A percentile compares a stretch with the other conserved stretches of the same genome.
These are phyloP conservation scores for Penicillium nucicola DNA, from an alignment of 495 filamentous ascomycete genomes.

Conservation along the genomic window DNA sequence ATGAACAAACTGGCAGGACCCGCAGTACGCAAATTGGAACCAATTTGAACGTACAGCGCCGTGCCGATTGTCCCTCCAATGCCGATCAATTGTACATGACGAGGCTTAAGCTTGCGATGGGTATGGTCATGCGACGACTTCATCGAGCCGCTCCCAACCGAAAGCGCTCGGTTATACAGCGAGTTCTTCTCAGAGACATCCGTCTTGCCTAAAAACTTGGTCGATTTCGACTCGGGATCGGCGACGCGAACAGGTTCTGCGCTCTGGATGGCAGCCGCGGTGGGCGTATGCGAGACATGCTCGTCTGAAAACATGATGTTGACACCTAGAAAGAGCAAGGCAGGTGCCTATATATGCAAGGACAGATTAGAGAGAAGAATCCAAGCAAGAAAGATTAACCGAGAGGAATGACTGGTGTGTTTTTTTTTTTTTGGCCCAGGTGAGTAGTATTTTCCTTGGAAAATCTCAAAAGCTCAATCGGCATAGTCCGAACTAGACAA, in stretches of 20 bases:
- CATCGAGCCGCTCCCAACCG: constrained; percentile 25
- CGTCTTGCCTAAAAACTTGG: constrained; percentile 8
- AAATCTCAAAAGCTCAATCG: not conserved
- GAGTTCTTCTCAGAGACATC: constrained; percentile 18
- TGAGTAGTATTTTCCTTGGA: not conserved
- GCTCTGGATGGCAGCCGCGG: constrained; percentile 12
- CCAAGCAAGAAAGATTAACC: not conserved
- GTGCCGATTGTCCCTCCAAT: constrained; percentile 81
- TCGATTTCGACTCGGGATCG: constrained; percentile 10
- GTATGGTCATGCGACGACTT: constrained; percentile 42
- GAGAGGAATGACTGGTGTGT: not conserved
- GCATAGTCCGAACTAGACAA: not conserved
- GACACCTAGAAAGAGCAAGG: not conserved
- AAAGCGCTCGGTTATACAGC: constrained; percentile 16
- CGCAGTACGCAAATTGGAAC: constrained; percentile 61
- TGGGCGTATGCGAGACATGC: constrained; percentile 9
- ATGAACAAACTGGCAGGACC: constrained; percentile 75
- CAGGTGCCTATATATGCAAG: not conserved
- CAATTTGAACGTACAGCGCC: constrained; percentile 75
- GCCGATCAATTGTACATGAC: constrained; percentile 72
- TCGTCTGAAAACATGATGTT: constrained; percentile 10
- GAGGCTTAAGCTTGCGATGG: constrained; percentile 57
- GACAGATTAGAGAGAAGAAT: not conserved
- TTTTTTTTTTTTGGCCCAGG: not conserved
- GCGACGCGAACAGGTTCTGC: constrained; percentile 4